Base-by-base conservation (phyloP, 164 flowering plant genomes). In the Nymphaea thermarum region DNA sequence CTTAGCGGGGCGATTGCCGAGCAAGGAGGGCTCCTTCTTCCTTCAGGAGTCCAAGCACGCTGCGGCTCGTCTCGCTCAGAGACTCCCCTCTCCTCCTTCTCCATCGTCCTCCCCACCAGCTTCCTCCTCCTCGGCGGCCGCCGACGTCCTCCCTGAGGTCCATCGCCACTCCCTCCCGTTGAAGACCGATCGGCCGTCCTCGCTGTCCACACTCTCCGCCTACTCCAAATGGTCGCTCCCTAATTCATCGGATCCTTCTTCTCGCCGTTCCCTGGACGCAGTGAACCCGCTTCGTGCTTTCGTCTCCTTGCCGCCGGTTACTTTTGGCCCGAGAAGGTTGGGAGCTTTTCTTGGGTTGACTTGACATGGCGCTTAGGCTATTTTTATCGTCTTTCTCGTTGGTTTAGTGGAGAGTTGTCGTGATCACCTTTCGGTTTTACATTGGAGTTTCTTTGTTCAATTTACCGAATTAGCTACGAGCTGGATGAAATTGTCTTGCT, bases 71-170 rank as follows among this genome's bases (percentile, higher is more conserved):
- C 76, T 90, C 17, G 74, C 74, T 62, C 72, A 82, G 69, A 86
- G 85, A 70, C 72, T 67, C n/a, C 72, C 77, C 1, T 6, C 74
- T 3, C 44, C 80, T 2, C 15, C 81, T 43, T 60, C 74, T 4
- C 1, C 78, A 3, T 17, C 80, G 4, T 16, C 60, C n/a, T 65
- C 67, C 10, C 12, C 62, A 3, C 55, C 55, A 0, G 11, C 12
- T 47, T 47, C 55, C 12, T 47, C 55, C 7, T 2, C 55, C 55
- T 4, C 55, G 2, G 55, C 55, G 3, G 12, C 55, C 7, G 82
- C 96, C 4, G 98, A 93, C 72, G 86, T 90, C 63, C 90, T 93
- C 44, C 97, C 91, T 0, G 98, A 93, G 79, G 77, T 93, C 8
- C 81, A 90, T 51, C 73, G 83, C 42, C 98, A 93, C 71, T 86